Evolutionary conservation across 495 filamentous ascomycete genomes (phyloP), one percentile per base, ranked within the genome.

Genomic region (Neurospora sublineolata): DNA sequence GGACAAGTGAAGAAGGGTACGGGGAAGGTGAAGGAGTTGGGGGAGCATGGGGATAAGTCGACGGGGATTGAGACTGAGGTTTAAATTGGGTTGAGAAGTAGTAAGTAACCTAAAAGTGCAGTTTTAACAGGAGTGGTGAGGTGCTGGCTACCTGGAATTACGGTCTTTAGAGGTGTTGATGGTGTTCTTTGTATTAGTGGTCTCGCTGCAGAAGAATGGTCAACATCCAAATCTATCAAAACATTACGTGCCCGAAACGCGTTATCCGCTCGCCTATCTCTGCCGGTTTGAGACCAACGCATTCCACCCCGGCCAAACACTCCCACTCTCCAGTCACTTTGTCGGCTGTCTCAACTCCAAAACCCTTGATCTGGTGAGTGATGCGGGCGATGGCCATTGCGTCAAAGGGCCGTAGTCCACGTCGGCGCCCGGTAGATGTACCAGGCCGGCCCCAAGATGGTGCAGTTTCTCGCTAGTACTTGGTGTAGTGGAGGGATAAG

Each of bases 11-110:
- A 83, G 71, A 78, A 87, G 70, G 83, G 85, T 1, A 83, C 86
- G 70, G 82, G 83, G 68, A 88, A 84, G 73, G 73, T 91, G 58
- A 84, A 79, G 69, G 81, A 77, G 6, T 82, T 86, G 75, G 79
- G 89, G 27, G 82, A 86, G 18, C 83, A 89, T 75, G 79, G 83
- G 38, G 88, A 88, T 16, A 87, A 88, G 76, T 84, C 86, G 67
- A 79, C 81, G 18, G 87, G 87, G 38, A 79, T 90, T 60, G 89
- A 92, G 82, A 91, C 89, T 6, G 87, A 89, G 75, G 84, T 86
- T 8, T 86, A 41, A 41, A 16, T 16, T 6, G 39, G 39, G 67
- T 42, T 46, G 16, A 42, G 7, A n/a, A 42, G 4, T 42, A n/a
- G 40, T n/a, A 42, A n/a, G 16, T 9, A n/a, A 42, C 18, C 41